phyloP scores from a whole-genome alignment of 495 filamentous ascomycete species.

The Darksidea phi region DNA sequence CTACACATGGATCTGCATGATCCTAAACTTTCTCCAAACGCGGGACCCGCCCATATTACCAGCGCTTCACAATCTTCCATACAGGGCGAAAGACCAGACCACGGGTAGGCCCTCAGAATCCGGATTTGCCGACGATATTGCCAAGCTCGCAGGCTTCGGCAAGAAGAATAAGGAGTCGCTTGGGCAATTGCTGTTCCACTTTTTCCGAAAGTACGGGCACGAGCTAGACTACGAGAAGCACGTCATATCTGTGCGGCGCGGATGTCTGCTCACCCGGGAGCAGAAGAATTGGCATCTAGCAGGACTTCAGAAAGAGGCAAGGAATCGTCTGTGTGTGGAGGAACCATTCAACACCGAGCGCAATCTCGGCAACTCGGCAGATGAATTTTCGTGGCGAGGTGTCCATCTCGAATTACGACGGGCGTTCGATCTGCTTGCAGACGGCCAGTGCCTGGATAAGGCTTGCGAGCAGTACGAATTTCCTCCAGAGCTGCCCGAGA shows the following conservation, averaged over 20 bases:
- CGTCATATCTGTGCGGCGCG: constrained; percentile 84
- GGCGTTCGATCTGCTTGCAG: constrained; percentile 76
- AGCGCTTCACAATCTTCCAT: constrained; percentile 74
- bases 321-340: constrained; percentile 84
- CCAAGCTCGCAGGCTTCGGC: constrained; percentile 70
- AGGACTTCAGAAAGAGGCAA: constrained; percentile 55
- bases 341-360: constrained; percentile 92
- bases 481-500: constrained; percentile 61
- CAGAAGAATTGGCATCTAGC: constrained; percentile 79
- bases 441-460: constrained; percentile 66
- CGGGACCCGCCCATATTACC: constrained; percentile 85
- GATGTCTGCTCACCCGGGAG: constrained; percentile 75
- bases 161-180: constrained; percentile 76
- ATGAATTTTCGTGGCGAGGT: constrained; percentile 87
- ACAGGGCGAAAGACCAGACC: constrained; percentile 57
- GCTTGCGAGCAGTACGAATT: constrained; percentile 84
- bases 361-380: constrained; percentile 96
- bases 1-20: constrained; percentile 99
- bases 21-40: constrained; percentile 92
- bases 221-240: constrained; percentile 85
- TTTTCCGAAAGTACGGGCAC: constrained; percentile 92
- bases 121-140: constrained; percentile 82
- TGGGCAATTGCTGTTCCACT: constrained; percentile 82
- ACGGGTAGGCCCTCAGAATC: constrained; percentile 58
- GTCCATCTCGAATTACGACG: constrained; percentile 85